Conservation (phyloP, 257 asterid genomes). For the Salvia rosmarinus region DNA sequence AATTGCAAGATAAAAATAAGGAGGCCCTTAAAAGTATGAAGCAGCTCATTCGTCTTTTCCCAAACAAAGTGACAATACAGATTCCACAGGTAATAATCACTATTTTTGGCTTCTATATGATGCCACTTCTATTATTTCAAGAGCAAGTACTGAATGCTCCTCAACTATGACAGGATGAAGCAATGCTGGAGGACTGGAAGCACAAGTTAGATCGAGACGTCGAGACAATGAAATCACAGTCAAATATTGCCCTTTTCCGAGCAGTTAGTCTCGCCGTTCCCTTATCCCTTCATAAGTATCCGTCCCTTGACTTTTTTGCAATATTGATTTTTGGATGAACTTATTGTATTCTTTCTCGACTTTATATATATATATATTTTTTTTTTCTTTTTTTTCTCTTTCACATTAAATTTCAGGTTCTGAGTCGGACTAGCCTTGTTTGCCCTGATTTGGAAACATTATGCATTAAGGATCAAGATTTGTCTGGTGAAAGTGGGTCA, state of each 20-base stretch:
- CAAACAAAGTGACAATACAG: conserved; percentile 86
- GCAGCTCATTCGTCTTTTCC: conserved; percentile 86
- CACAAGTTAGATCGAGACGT: conserved; percentile 76
- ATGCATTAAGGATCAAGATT: conserved; percentile 68
- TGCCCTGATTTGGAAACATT: conserved; percentile 69
- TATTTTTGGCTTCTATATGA: conserved; percentile 18
- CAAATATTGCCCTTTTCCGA: conserved; percentile 71
- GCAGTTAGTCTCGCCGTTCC: conserved; percentile 52
- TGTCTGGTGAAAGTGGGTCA: conserved; percentile 67
- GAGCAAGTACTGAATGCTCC: neutral
- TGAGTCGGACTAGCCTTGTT: conserved; percentile 55
- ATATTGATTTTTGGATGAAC: neutral
- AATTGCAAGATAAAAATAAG: conserved; percentile 72
- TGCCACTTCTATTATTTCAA: conserved; percentile 16
- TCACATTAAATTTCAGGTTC: conserved; percentile 41
- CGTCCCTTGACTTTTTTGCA: neutral
- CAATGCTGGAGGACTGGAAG: conserved; percentile 72
- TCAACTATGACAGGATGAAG: conserved; percentile 68
- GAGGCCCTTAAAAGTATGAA: conserved; percentile 74
- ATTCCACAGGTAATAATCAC: conserved; percentile 77
- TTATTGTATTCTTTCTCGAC: conserved; percentile 1
- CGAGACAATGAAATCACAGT: conserved; percentile 74
- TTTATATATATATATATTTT: no score
- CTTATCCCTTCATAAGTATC: neutral
- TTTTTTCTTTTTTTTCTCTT: neutral